Percentiles rank a stretch among this genome's conserved stretches.
Conservation (phyloP, 192 early-diverging fungal species). For the Entomortierella parvispora region DNA sequence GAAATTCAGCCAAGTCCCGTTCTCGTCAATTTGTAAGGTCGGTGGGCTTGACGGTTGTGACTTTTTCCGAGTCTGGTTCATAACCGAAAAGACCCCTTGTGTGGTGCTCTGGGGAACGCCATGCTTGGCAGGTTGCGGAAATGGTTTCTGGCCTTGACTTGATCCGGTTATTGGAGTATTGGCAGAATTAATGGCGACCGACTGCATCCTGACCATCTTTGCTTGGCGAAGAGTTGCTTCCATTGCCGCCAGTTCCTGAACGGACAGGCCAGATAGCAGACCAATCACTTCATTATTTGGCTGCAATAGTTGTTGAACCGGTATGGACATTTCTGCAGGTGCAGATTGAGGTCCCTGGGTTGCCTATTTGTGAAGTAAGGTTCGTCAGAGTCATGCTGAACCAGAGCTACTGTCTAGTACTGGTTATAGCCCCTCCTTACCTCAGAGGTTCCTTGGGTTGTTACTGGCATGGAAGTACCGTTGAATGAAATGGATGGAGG, state of each 20-base stretch:
- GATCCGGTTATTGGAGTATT: background rate
- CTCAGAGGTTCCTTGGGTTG: no score
- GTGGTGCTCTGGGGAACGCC: no score
- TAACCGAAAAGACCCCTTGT: background rate
- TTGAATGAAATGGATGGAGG: no score
- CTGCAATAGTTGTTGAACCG: conserved; percentile 6
- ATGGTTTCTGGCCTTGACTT: no score
- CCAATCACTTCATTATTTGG: conserved; percentile 1
- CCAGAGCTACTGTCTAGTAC: no score
- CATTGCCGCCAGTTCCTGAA: background rate
- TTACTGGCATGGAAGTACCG: no score
- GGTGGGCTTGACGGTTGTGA: conserved; percentile 36
- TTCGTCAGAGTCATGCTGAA: no score
- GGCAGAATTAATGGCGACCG: background rate
- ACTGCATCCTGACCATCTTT: background rate
- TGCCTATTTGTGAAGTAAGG: no score
- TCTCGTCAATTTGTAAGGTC: conserved; percentile 51
- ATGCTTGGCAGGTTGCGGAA: no score
- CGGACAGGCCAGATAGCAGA: background rate
- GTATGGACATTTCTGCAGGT: background rate
- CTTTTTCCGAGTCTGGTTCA: conserved; percentile 8
- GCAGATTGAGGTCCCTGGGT: no score
- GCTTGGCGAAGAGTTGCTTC: conserved; percentile 3
- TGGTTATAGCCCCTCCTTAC: no score
- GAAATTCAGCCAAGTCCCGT: conserved; percentile 76